phyloP scores from a whole-genome alignment of 2,329 filamentous ascomycete genomes.

The Sarocladiaceae sp. region DNA sequence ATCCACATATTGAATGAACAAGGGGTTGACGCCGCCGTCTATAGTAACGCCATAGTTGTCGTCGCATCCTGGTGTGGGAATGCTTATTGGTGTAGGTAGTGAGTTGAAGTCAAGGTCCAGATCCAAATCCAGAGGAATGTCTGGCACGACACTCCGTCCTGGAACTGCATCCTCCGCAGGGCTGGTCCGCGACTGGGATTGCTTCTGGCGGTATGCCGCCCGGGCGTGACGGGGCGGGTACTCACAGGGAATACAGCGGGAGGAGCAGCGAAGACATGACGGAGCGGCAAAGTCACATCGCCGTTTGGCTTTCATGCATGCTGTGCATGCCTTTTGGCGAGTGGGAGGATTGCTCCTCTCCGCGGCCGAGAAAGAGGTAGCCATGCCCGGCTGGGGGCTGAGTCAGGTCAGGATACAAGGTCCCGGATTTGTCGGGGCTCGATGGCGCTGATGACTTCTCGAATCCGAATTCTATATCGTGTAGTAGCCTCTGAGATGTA shows the following conservation, averaged over 20 bases:
- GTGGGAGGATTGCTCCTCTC: conserved; percentile 42
- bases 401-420: background rate
- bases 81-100: background rate
- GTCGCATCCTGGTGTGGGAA: background rate
- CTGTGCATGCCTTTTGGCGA: conserved; percentile 51
- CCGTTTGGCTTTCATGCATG: conserved; percentile 54
- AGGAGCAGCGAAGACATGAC: conserved; percentile 46
- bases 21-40: background rate
- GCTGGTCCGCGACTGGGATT: background rate
- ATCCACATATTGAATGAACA: background rate
- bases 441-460: too few species aligned
- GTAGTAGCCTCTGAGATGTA: too few species aligned
- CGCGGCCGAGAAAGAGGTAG: background rate
- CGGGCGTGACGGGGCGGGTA: conserved; percentile 29
- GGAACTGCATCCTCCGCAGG: background rate
- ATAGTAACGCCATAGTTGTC: background rate
- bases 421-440: too few species aligned
- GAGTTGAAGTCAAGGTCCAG: background rate
- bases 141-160: background rate
- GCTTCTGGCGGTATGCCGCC: conserved; percentile 7
- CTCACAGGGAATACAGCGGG: conserved; percentile 41
- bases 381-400: background rate
- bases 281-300: conserved; percentile 50
- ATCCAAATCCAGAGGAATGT: background rate
- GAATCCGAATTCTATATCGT: too few species aligned